A percentile compares a stretch with the other conserved stretches of the same genome.
Evolutionary conservation across 192 early-diverging fungal genomes (phyloP).

Genomic region (Kappamyces sp.): DNA sequence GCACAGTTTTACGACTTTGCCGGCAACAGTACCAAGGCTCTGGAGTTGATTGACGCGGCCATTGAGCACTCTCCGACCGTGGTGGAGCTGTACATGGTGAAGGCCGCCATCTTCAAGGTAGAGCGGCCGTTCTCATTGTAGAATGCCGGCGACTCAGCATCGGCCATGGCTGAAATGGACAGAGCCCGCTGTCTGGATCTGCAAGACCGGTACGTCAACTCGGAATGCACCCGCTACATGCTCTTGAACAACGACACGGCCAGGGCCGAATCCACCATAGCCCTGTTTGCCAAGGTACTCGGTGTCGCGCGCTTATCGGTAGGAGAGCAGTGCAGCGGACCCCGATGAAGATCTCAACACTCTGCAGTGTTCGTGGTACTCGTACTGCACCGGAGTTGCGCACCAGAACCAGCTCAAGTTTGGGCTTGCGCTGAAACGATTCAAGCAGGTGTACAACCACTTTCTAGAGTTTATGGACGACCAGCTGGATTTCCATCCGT

Average conservation of each 20-base stretch:
- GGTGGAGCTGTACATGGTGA: conserved; percentile 87
- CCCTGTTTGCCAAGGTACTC: conserved; percentile 71
- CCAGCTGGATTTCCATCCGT: conserved; percentile 95
- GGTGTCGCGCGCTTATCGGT: conserved; percentile 5
- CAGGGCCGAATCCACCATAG: conserved; percentile 79
- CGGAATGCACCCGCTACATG: conserved; percentile 92
- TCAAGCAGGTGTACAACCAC: conserved; percentile 73
- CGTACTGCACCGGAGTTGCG: conserved; percentile 69
- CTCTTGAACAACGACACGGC: conserved; percentile 70
- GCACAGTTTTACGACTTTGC: conserved; percentile 83
- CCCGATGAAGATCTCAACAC: conserved; percentile 76
- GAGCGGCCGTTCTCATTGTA: conserved; percentile 13
- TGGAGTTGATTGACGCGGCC: conserved; percentile 73
- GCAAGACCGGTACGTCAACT: conserved; percentile 92
- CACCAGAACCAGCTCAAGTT: conserved; percentile 58
- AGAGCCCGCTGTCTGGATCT: conserved; percentile 82
- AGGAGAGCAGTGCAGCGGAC: conserved; percentile 46
- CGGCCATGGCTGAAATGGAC: conserved; percentile 76
- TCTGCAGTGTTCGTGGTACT: conserved; percentile 92
- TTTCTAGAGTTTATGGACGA: conserved; percentile 84
- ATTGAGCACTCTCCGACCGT: conserved; percentile 82
- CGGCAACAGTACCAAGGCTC: conserved; percentile 59
- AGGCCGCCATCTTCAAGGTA: conserved; percentile 89
- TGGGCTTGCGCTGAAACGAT: conserved; percentile 83
- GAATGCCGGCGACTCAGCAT: conserved; percentile 70